phyloP scores from a whole-genome alignment of 1,284 basidiomycete species.

The Ceratobasidium sp. region DNA sequence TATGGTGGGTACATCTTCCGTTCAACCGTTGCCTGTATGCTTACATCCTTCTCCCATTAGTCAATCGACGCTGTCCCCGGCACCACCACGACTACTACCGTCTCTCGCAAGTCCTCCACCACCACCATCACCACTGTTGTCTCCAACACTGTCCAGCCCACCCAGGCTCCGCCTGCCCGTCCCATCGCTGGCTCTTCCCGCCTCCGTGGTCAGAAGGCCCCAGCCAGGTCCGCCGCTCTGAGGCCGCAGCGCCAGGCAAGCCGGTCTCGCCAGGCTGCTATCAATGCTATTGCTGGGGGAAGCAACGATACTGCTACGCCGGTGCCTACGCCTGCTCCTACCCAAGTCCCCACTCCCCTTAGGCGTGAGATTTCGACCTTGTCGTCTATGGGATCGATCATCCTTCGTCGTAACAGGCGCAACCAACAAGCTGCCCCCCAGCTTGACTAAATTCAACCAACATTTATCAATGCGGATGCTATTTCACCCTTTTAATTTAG shows the following conservation, averaged over 20 bases:
- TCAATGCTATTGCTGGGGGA: slow-evolving; percentile 22
- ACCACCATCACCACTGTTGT: neutral
- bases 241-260: neutral
- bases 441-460: no score
- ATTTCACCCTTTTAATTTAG: no score
- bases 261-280: neutral
- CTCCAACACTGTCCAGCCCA: slow-evolving; percentile 6
- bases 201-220: neutral
- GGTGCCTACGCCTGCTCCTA: neutral
- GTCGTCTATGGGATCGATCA: neutral
- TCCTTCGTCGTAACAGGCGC: slow-evolving; percentile 1
- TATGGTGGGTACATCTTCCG: neutral
- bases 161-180: neutral
- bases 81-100: neutral
- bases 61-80: no score
- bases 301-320: neutral
- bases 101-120: neutral
- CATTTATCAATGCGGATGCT: no score
- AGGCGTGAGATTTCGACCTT: neutral
- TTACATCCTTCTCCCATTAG: no score
- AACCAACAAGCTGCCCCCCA: no score
- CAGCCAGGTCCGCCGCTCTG: neutral
- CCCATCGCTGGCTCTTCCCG: neutral
- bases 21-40: neutral
- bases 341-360: neutral